A percentile compares a stretch with the other conserved stretches of the same genome.
Evolutionary conservation across 2,329 filamentous ascomycete species (phyloP).

Genomic region (Dothiorella sarmentorum): DNA sequence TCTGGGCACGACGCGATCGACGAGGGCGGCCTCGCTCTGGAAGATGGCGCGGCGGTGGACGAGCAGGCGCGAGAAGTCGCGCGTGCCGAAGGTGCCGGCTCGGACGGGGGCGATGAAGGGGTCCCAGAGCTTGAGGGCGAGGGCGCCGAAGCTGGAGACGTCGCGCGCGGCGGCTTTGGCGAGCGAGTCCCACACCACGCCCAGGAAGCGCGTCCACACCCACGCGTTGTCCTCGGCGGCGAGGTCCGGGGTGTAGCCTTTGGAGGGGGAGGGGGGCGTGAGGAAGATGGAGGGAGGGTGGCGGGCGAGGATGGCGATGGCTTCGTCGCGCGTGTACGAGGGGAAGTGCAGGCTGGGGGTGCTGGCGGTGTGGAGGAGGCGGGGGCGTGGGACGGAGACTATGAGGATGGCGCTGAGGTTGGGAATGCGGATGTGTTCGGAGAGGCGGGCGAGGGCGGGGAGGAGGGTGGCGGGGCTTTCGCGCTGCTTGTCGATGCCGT

Average conservation of each 20-base stretch:
- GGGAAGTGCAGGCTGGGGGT: conserved; percentile 79
- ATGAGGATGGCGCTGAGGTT: conserved; percentile 74
- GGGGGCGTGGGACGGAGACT: conserved; percentile 66
- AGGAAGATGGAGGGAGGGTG: conserved; percentile 47
- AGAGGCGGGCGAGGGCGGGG: conserved; percentile 74
- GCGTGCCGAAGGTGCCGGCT: conserved; percentile 67
- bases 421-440: conserved; percentile 84
- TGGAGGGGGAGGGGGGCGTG: conserved; percentile 35
- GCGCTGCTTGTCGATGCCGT: conserved; percentile 79
- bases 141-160: conserved; percentile 66
- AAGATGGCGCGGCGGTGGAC: conserved; percentile 67
- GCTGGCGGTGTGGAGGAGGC: conserved; percentile 66
- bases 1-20: conserved; percentile 54
- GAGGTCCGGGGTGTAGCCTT: conserved; percentile 47
- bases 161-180: conserved; percentile 77
- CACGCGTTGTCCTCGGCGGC: conserved; percentile 60
- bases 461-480: conserved; percentile 77
- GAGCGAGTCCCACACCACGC: conserved; percentile 82
- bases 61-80: conserved; percentile 81
- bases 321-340: conserved; percentile 76
- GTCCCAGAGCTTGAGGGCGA: conserved; percentile 76
- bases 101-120: conserved; percentile 76
- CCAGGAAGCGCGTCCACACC: conserved; percentile 77
- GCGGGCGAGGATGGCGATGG: conserved; percentile 69
- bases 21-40: conserved; percentile 67